Percentiles rank a stretch among this genome's conserved stretches.
Evolutionary conservation across 192 early-diverging fungal genomes (phyloP).

Genomic region (Rhizophagus prolifer): DNA sequence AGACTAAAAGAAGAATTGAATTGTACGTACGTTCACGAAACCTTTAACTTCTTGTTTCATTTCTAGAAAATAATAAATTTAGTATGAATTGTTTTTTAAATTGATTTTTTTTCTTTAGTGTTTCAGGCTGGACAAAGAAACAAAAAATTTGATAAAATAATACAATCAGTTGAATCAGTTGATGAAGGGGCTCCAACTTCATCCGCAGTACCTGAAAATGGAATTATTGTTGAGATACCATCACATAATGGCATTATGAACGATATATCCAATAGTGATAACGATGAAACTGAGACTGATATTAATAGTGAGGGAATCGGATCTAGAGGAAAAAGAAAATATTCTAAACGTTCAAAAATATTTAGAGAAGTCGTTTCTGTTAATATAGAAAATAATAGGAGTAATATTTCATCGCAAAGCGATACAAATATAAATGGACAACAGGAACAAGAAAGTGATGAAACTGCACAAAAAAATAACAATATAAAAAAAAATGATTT

Average conservation of each 20-base stretch:
- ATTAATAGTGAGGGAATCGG: background rate
- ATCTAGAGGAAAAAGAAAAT: background rate
- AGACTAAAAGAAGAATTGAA: conserved; percentile 14
- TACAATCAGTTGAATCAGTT: background rate
- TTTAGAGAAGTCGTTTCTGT: background rate
- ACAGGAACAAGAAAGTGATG: background rate
- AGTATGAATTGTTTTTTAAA: background rate
- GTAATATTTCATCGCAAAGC: background rate
- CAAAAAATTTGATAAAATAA: background rate
- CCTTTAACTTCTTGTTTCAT: too few species aligned
- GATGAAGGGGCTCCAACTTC: background rate
- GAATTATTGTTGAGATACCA: background rate
- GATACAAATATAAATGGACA: background rate
- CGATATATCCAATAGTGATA: background rate
- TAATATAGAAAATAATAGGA: background rate
- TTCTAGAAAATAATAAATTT: background rate
- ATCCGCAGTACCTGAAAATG: background rate
- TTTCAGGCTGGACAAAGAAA: background rate
- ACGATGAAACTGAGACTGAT: background rate
- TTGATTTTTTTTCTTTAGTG: background rate
- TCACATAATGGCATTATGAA: background rate
- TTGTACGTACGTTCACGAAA: background rate
- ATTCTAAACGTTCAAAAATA: background rate
- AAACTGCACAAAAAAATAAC: background rate
- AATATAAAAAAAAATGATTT: background rate